phyloP scores from a whole-genome alignment of 768 basidiomycete species.

The Leccinellum rugosiceps region DNA sequence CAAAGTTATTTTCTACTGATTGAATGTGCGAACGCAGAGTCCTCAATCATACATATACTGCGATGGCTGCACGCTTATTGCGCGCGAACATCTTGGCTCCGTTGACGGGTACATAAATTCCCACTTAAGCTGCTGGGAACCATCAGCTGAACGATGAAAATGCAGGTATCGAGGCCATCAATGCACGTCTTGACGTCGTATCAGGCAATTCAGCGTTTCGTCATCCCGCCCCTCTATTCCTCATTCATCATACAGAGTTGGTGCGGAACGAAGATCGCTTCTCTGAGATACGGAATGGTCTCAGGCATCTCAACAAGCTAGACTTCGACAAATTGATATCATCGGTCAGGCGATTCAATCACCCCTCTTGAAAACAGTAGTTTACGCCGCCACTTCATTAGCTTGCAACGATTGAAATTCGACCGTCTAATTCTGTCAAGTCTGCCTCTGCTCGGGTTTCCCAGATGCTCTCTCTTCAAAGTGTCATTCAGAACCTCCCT shows the following conservation, averaged over 20 bases:
- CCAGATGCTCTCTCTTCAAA: constrained; percentile 79
- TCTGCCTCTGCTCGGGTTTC: constrained; percentile 65
- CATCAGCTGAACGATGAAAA: background rate
- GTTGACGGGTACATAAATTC: constrained; percentile 52
- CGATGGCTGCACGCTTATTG: constrained; percentile 84
- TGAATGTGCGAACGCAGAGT: constrained; percentile 39
- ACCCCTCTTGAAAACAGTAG: background rate
- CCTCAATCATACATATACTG: constrained; percentile 80
- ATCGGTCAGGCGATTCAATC: constrained; percentile 40
- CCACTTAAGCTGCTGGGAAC: background rate
- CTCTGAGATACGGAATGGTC: constrained; percentile 60
- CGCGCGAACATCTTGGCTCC: constrained; percentile 82
- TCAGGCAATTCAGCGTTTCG: constrained; percentile 48
- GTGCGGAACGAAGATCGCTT: constrained; percentile 75
- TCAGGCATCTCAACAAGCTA: constrained; percentile 70
- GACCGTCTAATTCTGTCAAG: constrained; percentile 51
- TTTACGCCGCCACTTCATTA: constrained; percentile 25
- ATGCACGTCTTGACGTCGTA: constrained; percentile 83
- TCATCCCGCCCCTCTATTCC: background rate
- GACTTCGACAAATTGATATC: constrained; percentile 88
- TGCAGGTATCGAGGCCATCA: constrained; percentile 48
- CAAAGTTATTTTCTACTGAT: background rate
- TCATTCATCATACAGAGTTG: constrained; percentile 49
- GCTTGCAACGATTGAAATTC: constrained; percentile 66
- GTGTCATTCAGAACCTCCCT: constrained; percentile 65